Evolutionary conservation across 305 asterid species (phyloP), one percentile per base, ranked within the genome.

Genomic region (Petunia hybrid): DNA sequence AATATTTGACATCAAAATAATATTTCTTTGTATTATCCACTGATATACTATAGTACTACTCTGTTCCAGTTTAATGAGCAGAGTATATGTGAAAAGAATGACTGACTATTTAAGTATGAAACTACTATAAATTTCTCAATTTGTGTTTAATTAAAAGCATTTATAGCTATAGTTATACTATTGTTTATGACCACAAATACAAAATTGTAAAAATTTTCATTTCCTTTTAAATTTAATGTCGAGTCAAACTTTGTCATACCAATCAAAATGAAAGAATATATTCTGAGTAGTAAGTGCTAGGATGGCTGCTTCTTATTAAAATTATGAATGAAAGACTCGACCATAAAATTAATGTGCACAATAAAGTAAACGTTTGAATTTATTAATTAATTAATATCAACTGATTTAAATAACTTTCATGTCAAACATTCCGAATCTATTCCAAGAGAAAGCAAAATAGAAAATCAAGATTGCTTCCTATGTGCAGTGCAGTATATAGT

Each of bases 381-480:
- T 16, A 69, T 70, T 31, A 70, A 46, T 8, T 70, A 22, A 69
- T 22, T 9, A 22, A 16, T 60, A 60, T 4, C 13, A 63, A 4
- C 57, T 62, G 46, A 66, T 66, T 40, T 5, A 65, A 65, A 14
- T 22, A 65, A 65, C 48, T 31, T 48, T 48, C 43, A 70, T 35
- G 39, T 59, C 65, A 77, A 82, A 80, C 80, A 80, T 77, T 77
- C 84, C 77, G 82, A 60, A 61, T 68, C 68, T 51, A 43, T 76
- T 71, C 59, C 39, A 53, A 77, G 59, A 38, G 40, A 48, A 41
- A 42, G 46, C 13, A 84, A 81, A 80, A 81, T 64, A 53, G 75
- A 69, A 5, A 43, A 80, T 31, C 53, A 39, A 69, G 77, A 75
- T 80, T 89, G 91, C 77, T 86, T 89, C 91, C 92, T 80, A 31